Conservation (phyloP, 169 alveolate species). For the Plasmodium gallinaceum region DNA sequence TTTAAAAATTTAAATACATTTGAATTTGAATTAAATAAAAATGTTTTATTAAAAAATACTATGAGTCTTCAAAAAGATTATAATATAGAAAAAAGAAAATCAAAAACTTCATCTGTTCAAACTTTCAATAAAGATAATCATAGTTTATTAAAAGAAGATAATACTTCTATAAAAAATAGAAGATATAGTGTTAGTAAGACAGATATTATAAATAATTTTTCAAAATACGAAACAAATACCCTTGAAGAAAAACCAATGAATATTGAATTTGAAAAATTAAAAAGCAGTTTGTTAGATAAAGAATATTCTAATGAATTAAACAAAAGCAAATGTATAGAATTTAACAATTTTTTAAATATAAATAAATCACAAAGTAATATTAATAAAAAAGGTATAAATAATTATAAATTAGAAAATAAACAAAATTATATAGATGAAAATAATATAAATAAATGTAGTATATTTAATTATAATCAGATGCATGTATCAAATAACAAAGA, state of each 20-base stretch:
- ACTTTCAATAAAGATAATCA: not conserved
- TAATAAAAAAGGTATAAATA: not conserved
- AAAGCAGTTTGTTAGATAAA: not conserved
- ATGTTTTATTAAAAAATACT: slow-evolving; percentile 27
- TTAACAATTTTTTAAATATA: not conserved
- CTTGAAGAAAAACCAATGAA: slow-evolving; percentile 1
- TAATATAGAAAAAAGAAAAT: slow-evolving; percentile 21
- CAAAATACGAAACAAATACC: slow-evolving; percentile 3
- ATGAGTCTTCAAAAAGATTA: slow-evolving; percentile 23
- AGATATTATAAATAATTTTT: slow-evolving; percentile 21
- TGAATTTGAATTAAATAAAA: slow-evolving; percentile 8
- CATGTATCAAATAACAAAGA: too few species aligned
- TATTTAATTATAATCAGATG: too few species aligned
- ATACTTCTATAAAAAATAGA: not conserved
- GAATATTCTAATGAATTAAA: too few species aligned
- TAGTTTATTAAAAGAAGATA: not conserved
- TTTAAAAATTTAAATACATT: not conserved
- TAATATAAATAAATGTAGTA: too few species aligned
- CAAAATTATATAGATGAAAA: not conserved
- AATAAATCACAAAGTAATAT: not conserved
- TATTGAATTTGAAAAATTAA: not conserved
- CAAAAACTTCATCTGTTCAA: slow-evolving; percentile 12
- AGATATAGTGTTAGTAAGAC: slow-evolving; percentile 3
- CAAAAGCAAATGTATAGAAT: too few species aligned
- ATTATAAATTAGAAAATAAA: not conserved